Conservation (phyloP, 1,284 basidiomycete genomes). For the Boletus mariae region DNA sequence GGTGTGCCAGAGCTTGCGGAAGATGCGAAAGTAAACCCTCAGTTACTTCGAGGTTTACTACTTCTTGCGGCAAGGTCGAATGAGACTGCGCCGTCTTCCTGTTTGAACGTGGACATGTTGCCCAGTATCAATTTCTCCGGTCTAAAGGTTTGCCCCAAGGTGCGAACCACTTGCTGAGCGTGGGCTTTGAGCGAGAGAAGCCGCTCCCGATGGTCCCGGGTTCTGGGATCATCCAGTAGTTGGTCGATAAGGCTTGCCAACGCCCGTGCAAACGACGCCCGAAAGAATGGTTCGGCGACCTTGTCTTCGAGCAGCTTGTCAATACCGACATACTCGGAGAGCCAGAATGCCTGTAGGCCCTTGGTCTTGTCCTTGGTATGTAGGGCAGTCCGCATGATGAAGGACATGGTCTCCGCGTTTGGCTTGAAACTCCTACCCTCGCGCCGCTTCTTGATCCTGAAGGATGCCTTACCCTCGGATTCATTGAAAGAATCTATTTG, state of each 20-base stretch:
- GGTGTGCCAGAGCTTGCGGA: not conserved
- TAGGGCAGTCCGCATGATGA: conserved; percentile 52
- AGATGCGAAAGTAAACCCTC: conserved; percentile 4
- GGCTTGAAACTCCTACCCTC: conserved; percentile 43
- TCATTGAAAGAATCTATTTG: conserved; percentile 50
- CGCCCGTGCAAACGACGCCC: conserved; percentile 28
- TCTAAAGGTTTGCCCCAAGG: conserved; percentile 8
- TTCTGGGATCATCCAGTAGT: conserved; percentile 21
- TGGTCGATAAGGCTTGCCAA: conserved; percentile 14
- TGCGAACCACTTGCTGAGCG: conserved; percentile 16
- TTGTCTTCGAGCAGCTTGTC: conserved; percentile 26
- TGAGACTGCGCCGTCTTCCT: conserved; percentile 23
- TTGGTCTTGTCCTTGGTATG: conserved; percentile 44
- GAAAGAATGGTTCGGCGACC: conserved; percentile 20
- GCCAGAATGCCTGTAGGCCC: conserved; percentile 56
- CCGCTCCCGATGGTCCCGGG: conserved; percentile 13
- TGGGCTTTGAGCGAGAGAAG: conserved; percentile 21
- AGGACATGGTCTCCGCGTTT: conserved; percentile 47
- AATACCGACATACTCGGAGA: conserved; percentile 44
- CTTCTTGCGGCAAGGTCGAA: conserved; percentile 29
- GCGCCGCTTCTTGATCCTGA: conserved; percentile 39
- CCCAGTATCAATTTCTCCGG: conserved; percentile 17
- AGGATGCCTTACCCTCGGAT: conserved; percentile 32
- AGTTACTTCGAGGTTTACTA: conserved; percentile 27
- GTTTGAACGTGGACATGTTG: conserved; percentile 5